A percentile compares a stretch with the other conserved stretches of the same genome.
These are phyloP conservation scores for Trypanosoma rangeli DNA, from an alignment of 208 protist genomes.

Conservation along the genomic window DNA sequence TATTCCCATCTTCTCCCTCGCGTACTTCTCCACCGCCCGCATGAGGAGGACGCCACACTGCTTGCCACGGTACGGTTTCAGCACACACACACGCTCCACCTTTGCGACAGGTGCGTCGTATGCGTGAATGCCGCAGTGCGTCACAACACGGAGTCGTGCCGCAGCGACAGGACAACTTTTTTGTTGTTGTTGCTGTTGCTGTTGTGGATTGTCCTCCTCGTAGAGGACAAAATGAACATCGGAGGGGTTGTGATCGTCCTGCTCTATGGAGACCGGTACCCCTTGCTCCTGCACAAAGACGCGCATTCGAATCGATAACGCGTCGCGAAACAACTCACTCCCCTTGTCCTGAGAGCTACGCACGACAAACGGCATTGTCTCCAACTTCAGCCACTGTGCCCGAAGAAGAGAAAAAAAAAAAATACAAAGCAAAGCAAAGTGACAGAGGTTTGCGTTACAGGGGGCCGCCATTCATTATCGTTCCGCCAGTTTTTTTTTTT, in stretches of 20 bases:
- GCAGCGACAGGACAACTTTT: not conserved
- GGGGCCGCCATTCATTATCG: not conserved
- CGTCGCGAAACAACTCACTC: constrained; percentile 26
- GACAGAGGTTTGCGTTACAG: not conserved
- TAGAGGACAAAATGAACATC: constrained; percentile 52
- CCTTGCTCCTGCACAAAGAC: constrained; percentile 35
- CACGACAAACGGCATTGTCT: constrained; percentile 4
- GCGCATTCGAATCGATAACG: constrained; percentile 22
- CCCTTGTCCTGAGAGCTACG: not conserved
- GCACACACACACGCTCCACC: constrained; percentile 50
- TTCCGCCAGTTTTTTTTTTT: not conserved
- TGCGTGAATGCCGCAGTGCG: constrained; percentile 26
- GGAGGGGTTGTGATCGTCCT: constrained; percentile 37
- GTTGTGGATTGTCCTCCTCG: not conserved
- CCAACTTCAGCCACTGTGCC: not conserved
- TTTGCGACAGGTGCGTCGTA: constrained; percentile 34
- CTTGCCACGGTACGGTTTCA: constrained; percentile 28
- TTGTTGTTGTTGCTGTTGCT: not conserved
- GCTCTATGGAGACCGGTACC: constrained; percentile 17
- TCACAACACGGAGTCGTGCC: constrained; percentile 12
- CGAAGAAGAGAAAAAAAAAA: constrained; percentile 1
- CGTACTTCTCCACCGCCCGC: constrained; percentile 39
- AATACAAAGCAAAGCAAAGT: constrained; percentile 17
- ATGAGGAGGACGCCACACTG: constrained; percentile 34
- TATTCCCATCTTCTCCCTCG: constrained; percentile 36